Evolutionary conservation across 2,329 filamentous ascomycete species (phyloP).

Genomic region (Salinomyces thailandicus): DNA sequence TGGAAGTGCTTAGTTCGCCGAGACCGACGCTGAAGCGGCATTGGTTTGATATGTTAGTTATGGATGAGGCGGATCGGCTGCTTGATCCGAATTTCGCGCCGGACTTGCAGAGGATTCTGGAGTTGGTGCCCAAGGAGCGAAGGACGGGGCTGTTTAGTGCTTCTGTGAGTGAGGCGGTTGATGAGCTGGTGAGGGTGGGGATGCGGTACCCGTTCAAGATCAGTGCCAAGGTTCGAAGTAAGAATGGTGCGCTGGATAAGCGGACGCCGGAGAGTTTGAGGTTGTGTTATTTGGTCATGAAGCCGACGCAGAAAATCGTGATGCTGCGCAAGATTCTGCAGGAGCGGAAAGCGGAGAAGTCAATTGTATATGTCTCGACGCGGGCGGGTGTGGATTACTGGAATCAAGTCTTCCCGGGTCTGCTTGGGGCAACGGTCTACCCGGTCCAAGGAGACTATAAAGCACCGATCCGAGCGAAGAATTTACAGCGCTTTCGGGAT

Average conservation of each 20-base stretch:
- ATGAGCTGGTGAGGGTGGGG: slow-evolving; percentile 84
- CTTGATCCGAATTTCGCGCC: slow-evolving; percentile 91
- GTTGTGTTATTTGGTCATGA: slow-evolving; percentile 71
- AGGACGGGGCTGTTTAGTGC: slow-evolving; percentile 91
- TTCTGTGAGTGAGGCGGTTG: slow-evolving; percentile 88
- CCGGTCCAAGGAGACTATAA: slow-evolving; percentile 88
- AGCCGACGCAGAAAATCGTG: slow-evolving; percentile 70
- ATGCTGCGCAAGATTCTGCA: slow-evolving; percentile 60
- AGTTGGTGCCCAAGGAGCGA: slow-evolving; percentile 78
- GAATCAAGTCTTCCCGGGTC: slow-evolving; percentile 61
- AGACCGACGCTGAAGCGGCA: slow-evolving; percentile 23
- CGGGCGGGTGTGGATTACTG: slow-evolving; percentile 95
- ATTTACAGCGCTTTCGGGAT: slow-evolving; percentile 70
- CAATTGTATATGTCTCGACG: slow-evolving; percentile 85
- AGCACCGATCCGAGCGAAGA: slow-evolving; percentile 76
- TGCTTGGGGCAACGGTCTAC: slow-evolving; percentile 62
- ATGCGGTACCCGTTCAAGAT: slow-evolving; percentile 91
- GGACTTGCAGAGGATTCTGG: slow-evolving; percentile 76
- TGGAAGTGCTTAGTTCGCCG: slow-evolving; percentile 78
- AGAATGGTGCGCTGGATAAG: slow-evolving; percentile 63
- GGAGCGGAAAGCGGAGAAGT: slow-evolving; percentile 56
- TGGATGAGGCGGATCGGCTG: slow-evolving; percentile 89
- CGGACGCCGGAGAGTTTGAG: slow-evolving; percentile 85
- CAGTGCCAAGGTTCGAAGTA: slow-evolving; percentile 79
- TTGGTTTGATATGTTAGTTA: slow-evolving; percentile 73